Conservation (phyloP, 306 rosid genomes). For the Cercis canadensis region DNA sequence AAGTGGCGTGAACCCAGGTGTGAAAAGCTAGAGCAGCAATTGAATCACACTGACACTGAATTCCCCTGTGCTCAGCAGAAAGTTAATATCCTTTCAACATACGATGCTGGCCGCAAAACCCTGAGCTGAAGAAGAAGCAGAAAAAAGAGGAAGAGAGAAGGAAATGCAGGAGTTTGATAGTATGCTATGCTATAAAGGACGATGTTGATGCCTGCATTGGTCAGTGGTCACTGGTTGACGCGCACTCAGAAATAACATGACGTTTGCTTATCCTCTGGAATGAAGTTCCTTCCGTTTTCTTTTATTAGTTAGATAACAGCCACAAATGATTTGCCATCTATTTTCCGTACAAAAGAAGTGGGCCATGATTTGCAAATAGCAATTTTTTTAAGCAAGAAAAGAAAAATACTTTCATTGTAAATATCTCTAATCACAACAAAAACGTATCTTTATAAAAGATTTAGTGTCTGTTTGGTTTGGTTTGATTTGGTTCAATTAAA, state of each 20-base stretch:
- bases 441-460: too few species aligned
- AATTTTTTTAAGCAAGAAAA: too few species aligned
- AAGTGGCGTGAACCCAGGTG: background rate
- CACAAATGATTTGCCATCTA: background rate
- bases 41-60: slow-evolving; percentile 15
- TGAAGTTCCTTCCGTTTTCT: background rate
- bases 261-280: background rate
- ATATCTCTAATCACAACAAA: too few species aligned
- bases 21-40: slow-evolving; percentile 25
- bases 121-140: background rate
- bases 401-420: too few species aligned
- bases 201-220: background rate
- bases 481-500: too few species aligned
- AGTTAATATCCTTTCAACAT: background rate
- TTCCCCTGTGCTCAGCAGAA: background rate
- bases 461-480: too few species aligned
- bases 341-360: background rate
- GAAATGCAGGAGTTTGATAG: too few species aligned
- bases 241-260: background rate
- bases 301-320: background rate
- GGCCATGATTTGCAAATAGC: background rate
- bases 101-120: background rate
- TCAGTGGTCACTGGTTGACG: slow-evolving; percentile 6
- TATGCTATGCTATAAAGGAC: too few species aligned
- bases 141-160: too few species aligned